phyloP scores from a whole-genome alignment of 805 yeast species.

The Saccharomycopsis fermentans region DNA sequence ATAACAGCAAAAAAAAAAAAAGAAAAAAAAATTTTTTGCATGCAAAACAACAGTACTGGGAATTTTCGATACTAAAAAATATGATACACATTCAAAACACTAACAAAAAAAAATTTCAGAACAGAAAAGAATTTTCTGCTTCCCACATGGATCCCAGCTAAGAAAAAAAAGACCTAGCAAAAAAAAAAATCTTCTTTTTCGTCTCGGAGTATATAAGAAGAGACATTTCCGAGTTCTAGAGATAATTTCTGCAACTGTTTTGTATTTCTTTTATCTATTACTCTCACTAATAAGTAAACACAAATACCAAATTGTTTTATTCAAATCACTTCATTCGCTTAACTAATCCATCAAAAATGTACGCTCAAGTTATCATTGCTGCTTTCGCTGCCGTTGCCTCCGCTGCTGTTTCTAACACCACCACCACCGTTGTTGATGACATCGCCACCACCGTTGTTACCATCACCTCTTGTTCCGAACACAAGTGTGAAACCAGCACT shows the following conservation, averaged over 20 bases:
- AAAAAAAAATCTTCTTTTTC: too few species aligned
- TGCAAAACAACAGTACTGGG: neutral
- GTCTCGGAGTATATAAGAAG: neutral
- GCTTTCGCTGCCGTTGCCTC: conserved; percentile 12
- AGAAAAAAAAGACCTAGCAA: too few species aligned
- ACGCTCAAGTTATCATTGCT: conserved; percentile 11
- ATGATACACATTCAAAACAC: too few species aligned
- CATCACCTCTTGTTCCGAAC: conserved; percentile 22
- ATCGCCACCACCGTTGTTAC: conserved; percentile 23
- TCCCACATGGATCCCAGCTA: too few species aligned
- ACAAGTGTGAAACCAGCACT: conserved; percentile 19
- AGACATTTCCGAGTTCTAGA: neutral
- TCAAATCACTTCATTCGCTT: neutral
- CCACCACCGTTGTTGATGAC: conserved; percentile 17
- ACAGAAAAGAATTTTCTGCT: too few species aligned
- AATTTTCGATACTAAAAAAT: too few species aligned
- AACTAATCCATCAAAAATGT: conserved; percentile 11
- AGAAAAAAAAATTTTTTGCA: too few species aligned
- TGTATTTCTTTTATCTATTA: too few species aligned
- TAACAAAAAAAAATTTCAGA: too few species aligned
- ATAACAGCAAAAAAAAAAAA: neutral
- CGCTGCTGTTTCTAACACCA: conserved; percentile 10
- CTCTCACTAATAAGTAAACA: neutral
- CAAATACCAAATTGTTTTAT: neutral
- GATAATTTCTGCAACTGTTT: too few species aligned